Base-by-base conservation (phyloP, 2,329 filamentous ascomycete genomes). In the Colletotrichum tamarilloi region DNA sequence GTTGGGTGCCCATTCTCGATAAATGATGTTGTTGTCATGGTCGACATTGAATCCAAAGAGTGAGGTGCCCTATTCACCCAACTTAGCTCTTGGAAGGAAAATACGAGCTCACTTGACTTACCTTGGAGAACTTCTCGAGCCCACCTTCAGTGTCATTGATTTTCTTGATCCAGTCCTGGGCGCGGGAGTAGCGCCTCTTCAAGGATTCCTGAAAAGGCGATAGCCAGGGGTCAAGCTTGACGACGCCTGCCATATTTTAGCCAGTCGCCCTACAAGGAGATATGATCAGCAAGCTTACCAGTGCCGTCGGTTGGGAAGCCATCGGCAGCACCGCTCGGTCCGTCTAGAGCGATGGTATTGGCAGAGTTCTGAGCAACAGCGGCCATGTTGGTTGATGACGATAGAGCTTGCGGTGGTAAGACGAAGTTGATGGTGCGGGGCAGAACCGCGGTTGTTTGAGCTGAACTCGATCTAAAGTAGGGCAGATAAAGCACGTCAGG, bases 1-100 rank as follows among this genome's bases (percentile, higher is more conserved):
- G 86, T 95, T 97, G 30, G 97, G 95, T 1, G 97, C 97, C 97
- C 97, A 99, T 88, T 99, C 97, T 77, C 95, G 90, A 84, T 99
- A 99, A 71, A 89, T 87, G 76, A 99, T 95, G 82, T 95, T 95
- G 82, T 94, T 94, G 79, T 97, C 92, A 67, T 90, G 86, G 80
- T 92, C 89, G 73, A 97, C 92, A 77, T 94, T 95, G 83, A 99
- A 91, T 68, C 97, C 97, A 80, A 94, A 98, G 75, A 89, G 92
- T 80, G 98, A 95, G 75, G 91, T 93, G 57, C 97, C 96, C 94
- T 97, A 76, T 22, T 67, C 62, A 38, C n/a, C 7, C 16, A 19
- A 56, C 63, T 49, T 14, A 52, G 46, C 12, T 65, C 6, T 49
- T 28, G 63, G 62, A 53, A n/a, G 9, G 26, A 67, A 32, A 59